Base-by-base conservation (phyloP, 352 stramenopile species). In the Thraustochytrium striatum region DNA sequence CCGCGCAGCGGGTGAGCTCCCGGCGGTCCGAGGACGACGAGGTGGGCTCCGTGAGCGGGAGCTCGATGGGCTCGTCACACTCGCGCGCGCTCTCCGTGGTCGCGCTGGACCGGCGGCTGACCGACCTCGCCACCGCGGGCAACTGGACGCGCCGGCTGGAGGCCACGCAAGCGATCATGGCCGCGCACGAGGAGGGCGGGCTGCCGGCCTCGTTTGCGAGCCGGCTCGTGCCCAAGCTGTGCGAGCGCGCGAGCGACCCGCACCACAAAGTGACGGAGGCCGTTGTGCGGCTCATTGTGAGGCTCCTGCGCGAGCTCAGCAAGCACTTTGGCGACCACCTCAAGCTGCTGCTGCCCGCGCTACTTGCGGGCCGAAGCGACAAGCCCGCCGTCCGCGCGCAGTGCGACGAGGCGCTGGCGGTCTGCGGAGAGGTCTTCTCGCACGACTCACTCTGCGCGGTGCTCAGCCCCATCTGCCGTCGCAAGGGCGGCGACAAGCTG, bases 251-350 rank as follows among this genome's bases (percentile, higher is more conserved):
- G 11, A 30, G 3, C 19, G 65, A 75, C 28, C 3, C 41, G 33
- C 65, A 75, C 65, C 52, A 75, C 52, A 75, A 61, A 28, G 65
- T 75, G 3, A 41, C 52, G 8, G 39, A 75, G 65, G 65, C 41
- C 7, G 65, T 75, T 8, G 28, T 75, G 16, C 65, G 65, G 33
- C 39, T 25, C 65, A 75, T 61, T 25, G 41, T 30, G 30, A 19
- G 39, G 0, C 61, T 75, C 30, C 38, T 75, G 16, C 65, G 39
- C 50, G 65, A 75, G 33, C 52, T 65, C 7, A 8, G 7, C 65
- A 75, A 75, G 52, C 39, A 75, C 9, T 75, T 75, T 28, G 33
- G 65, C 50, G 65, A 75, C 21, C 19, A 75, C 30, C n/a, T 75
- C 3, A 72, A 75, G n/a, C 41, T 50, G 16, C 38, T 75, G 3